Conservation (phyloP, 2,329 filamentous ascomycete species). For the Sarocladium strictum region DNA sequence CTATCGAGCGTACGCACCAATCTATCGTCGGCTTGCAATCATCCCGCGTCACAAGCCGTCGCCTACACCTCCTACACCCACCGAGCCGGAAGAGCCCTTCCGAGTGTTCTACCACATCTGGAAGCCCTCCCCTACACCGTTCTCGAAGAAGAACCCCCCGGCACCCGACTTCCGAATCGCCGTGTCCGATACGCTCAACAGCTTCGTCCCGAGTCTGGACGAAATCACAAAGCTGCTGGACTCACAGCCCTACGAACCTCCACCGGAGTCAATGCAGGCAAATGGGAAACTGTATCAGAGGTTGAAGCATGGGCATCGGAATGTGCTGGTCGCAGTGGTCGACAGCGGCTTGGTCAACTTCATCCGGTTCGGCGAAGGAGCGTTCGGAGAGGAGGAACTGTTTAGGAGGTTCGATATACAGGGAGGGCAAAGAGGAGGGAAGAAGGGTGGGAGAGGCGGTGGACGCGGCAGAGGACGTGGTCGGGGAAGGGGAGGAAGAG, state of each 20-base stretch:
- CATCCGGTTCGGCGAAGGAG: conserved; percentile 70
- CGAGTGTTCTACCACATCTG: conserved; percentile 75
- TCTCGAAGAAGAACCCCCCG: conserved; percentile 74
- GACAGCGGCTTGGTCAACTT: conserved; percentile 90
- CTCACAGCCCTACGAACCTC: conserved; percentile 65
- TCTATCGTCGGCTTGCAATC: conserved; percentile 72
- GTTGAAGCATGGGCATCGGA: conserved; percentile 77
- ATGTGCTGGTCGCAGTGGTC: conserved; percentile 80
- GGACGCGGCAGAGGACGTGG: conserved; percentile 27
- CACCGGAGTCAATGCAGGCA: conserved; percentile 35
- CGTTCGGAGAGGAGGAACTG: conserved; percentile 70
- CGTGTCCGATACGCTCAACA: conserved; percentile 70
- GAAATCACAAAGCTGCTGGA: conserved; percentile 68
- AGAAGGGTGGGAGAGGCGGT: conserved; percentile 35
- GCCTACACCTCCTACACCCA: conserved; percentile 19
- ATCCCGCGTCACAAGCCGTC: conserved; percentile 63
- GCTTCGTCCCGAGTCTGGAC: conserved; percentile 64
- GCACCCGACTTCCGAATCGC: conserved; percentile 79
- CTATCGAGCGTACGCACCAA: conserved; percentile 59
- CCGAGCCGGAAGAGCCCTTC: conserved; percentile 48
- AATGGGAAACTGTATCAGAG: conserved; percentile 62
- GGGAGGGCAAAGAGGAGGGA: conserved; percentile 33
- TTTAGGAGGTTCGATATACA: conserved; percentile 51
- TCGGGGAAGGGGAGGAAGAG: conserved; percentile 19
- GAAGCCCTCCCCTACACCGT: conserved; percentile 49